Conservation (phyloP, 805 yeast species). For the Peterozyma toletana region DNA sequence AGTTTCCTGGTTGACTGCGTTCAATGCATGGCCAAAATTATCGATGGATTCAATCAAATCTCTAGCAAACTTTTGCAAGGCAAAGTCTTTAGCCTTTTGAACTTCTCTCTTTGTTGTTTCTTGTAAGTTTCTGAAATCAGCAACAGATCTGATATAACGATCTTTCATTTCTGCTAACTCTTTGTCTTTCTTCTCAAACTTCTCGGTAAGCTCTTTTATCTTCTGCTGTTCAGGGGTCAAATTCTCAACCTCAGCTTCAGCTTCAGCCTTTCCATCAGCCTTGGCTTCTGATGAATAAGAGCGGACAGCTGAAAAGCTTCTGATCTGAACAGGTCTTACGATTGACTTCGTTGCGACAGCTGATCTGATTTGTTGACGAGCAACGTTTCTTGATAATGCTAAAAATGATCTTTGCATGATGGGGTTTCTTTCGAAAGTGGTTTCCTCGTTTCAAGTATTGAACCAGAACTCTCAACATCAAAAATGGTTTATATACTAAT, state of each 20-base stretch:
- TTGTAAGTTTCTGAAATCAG: conserved; percentile 90
- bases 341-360: background rate
- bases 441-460: no score
- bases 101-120: conserved; percentile 83
- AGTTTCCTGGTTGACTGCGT: conserved; percentile 60
- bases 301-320: no score
- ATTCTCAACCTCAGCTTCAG: background rate
- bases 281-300: background rate
- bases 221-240: conserved; percentile 11
- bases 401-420: conserved; percentile 19
- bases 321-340: background rate
- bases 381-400: conserved; percentile 14
- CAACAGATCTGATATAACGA: conserved; percentile 73
- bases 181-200: conserved; percentile 54
- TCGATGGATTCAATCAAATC: conserved; percentile 87
- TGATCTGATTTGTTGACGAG: conserved; percentile 6
- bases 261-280: background rate
- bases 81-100: conserved; percentile 83
- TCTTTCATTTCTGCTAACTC: conserved; percentile 81
- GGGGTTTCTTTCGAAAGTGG: background rate
- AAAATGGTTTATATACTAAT: no score
- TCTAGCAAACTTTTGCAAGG: conserved; percentile 85
- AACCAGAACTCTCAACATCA: no score
- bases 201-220: conserved; percentile 37
- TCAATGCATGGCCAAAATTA: conserved; percentile 81